Conservation (phyloP, 1,139 yeast species). For the Pichia sp. region DNA sequence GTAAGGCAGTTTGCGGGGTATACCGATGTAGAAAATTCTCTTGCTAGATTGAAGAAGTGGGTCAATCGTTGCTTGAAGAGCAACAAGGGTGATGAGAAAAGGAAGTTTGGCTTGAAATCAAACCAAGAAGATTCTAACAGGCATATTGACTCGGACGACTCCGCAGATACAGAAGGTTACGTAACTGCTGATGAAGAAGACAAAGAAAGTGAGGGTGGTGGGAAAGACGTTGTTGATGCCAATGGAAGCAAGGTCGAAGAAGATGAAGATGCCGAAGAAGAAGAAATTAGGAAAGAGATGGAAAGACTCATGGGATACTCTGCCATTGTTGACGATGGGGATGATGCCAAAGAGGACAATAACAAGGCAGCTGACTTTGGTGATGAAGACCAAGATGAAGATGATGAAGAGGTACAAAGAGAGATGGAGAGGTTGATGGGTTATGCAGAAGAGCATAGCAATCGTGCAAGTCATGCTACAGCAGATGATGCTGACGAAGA, state of each 20-base stretch:
- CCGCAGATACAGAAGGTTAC: not conserved
- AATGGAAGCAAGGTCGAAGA: slow-evolving; percentile 4
- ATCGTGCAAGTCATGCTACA: not conserved
- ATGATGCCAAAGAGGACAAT: slow-evolving; percentile 3
- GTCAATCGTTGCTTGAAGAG: not conserved
- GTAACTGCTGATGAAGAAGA: not conserved
- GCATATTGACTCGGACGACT: not conserved
- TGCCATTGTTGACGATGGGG: not conserved
- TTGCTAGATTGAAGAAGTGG: slow-evolving; percentile 1
- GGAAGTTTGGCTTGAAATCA: not conserved
- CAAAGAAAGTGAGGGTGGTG: not conserved
- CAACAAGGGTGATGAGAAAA: not conserved
- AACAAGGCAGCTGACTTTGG: not conserved
- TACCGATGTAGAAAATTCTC: slow-evolving; percentile 4
- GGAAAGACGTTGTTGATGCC: not conserved
- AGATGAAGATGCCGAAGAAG: slow-evolving; percentile 12
- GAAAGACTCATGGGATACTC: slow-evolving; percentile 13
- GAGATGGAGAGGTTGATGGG: slow-evolving; percentile 18
- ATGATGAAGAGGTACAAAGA: slow-evolving; percentile 15
- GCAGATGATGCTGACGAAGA: no score
- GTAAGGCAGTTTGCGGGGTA: slow-evolving; percentile 11
- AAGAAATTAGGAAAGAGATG: slow-evolving; percentile 13
- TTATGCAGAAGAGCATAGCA: slow-evolving; percentile 8
- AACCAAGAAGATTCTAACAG: not conserved
- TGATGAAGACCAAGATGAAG: slow-evolving; percentile 11